phyloP scores from a whole-genome alignment of 805 yeast species.

The Martiniozyma abietophila region DNA sequence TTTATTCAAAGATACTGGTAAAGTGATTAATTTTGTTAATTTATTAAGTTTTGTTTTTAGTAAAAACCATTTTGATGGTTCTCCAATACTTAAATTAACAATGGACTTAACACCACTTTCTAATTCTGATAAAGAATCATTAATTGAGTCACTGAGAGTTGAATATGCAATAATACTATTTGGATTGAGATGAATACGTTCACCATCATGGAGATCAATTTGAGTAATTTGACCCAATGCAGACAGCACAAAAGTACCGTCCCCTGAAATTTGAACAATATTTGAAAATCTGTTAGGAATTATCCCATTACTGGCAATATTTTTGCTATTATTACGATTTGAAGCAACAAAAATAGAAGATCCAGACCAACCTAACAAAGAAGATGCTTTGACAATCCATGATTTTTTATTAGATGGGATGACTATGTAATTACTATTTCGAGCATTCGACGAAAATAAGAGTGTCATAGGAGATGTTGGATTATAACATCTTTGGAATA shows the following conservation, averaged over 20 bases:
- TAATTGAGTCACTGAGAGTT: background rate
- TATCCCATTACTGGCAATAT: no score
- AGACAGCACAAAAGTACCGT: slow-evolving; percentile 32
- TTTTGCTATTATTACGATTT: no score
- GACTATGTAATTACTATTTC: slow-evolving; percentile 28
- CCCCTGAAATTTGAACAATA: slow-evolving; percentile 22
- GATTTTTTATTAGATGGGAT: slow-evolving; percentile 15
- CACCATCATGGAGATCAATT: slow-evolving; percentile 27
- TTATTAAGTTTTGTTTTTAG: no score
- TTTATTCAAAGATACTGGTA: no score
- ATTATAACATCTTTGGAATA: slow-evolving; percentile 29
- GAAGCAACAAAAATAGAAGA: no score
- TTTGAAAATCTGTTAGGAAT: no score
- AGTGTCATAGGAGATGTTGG: slow-evolving; percentile 24
- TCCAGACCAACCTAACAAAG: slow-evolving; percentile 41
- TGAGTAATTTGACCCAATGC: slow-evolving; percentile 33
- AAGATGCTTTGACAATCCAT: slow-evolving; percentile 32
- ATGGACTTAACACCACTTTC: slow-evolving; percentile 13
- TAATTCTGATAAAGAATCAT: slow-evolving; percentile 7
- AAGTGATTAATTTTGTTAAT: no score
- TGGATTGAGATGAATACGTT: slow-evolving; percentile 31
- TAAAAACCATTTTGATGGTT: slow-evolving; percentile 7
- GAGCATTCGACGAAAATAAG: slow-evolving; percentile 28
- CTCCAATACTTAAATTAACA: slow-evolving; percentile 21
- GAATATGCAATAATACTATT: slow-evolving; percentile 32